Base-by-base conservation (phyloP, 2,329 filamentous ascomycete genomes). In the Monosporascus sp. region DNA sequence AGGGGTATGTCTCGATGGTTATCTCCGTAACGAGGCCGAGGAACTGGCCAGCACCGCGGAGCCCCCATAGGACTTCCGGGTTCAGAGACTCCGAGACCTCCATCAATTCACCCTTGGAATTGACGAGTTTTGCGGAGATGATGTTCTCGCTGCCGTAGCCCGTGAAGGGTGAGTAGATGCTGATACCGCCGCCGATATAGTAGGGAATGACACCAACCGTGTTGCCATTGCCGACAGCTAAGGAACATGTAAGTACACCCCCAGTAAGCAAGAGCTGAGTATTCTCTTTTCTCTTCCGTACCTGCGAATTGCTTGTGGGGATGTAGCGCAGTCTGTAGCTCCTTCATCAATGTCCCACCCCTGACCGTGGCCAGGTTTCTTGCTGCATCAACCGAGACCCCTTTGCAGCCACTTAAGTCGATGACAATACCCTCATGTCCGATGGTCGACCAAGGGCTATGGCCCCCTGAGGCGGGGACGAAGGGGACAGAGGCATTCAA, bases 11-110 rank as follows among this genome's bases (percentile, higher is more conserved):
- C 36, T 59, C 59, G 46, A 69, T 54, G 6, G 57, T 61, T 14
- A 72, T 58, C 27, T 62, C 41, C 1, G 65, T 69, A 1, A 65
- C 60, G 17, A 72, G 57, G 6, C 68, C 69, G 41, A 72, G 71
- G 49, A 63, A 65, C 22, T 69, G 66, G 6, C 62, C 66, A 1
- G 68, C 68, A 9, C 68, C 68, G 22, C 66, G 57, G 50, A 72
- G 62, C 2, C 64, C 68, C 24, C 58, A 71, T 31, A 68, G 64
- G 1, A 71, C 50, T 7, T 68, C 62, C 2, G 65, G 57, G 24
- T 65, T 51, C 8, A 45, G 38, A 8, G 59, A 60, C 31, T 57
- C 39, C 2, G 59, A 62, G 20, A 63, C 58, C 37, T 63, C 52
- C 7, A 70, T 47, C 4, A 65, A 41, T 1, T 59, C 57, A 11